Evolutionary conservation across 352 stramenopile genomes (phyloP), one percentile per base, ranked within the genome.

Genomic region (Globisporangium radiosum): DNA sequence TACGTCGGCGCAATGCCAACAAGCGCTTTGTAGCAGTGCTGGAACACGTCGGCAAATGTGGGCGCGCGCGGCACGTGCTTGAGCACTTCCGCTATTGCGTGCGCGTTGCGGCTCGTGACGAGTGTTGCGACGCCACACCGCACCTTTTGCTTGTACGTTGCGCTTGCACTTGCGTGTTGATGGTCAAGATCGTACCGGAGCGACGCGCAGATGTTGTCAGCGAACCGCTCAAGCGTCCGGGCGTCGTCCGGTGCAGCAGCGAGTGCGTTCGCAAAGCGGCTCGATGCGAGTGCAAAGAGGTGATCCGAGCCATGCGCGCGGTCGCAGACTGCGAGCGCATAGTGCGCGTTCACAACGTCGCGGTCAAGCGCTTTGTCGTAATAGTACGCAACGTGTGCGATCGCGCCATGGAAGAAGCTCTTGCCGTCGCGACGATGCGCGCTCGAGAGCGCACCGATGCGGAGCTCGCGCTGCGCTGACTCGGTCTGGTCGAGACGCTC

Each of bases 351-450:
- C 25, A 97, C 62, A 55, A 83, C 65, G 40, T 96, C 88, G 0
- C 76, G 74, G 48, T 57, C 78, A 15, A 97, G 55, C 6, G 66
- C 62, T 8, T 65, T 58, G 7, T 70, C 70, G 42, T 81, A 83
- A 72, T 94, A 97, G 55, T 90, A 93, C 10, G 85, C 86, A 7
- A 97, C 81, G 54, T 96, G 88, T 15, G 85, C 84, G 36, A 96
- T 78, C 11, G 65, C 60, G 3, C 90, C 90, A 15, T 89, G 72
- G 62, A 96, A 96, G 65, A 91, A 96, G 54, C 90, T 76, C 43
- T 93, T 94, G 11, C 84, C 83, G 47, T 94, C 80, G 38, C 65
- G 71, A 5, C 76, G 78, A 7, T 73, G 70, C 7, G 73, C 70
- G 1, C 77, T 82, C 7, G 78, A 90, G 15, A 90, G 56, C 38